These are phyloP conservation scores for Mortierella sp. DNA, from an alignment of 371 early-diverging fungal genomes.

Conservation along the genomic window DNA sequence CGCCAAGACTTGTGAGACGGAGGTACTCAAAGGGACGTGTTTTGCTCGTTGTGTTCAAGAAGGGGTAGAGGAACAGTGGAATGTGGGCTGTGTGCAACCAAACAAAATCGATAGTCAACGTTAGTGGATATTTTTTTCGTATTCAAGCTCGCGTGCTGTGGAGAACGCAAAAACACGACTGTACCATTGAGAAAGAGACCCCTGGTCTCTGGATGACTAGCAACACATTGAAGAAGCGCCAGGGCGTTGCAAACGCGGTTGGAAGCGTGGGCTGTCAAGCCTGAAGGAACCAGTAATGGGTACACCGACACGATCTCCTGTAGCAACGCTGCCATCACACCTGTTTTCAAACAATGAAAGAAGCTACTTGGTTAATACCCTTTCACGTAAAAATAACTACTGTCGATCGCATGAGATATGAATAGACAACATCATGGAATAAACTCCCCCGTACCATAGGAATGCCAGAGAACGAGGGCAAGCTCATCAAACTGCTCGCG, in stretches of 20 bases:
- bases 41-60: constrained; percentile 96
- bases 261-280: constrained; percentile 85
- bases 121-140: background rate
- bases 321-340: constrained; percentile 92
- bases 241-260: constrained; percentile 98
- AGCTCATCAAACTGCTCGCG: constrained; percentile 95
- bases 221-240: constrained; percentile 96
- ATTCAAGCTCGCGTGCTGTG: background rate
- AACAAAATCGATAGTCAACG: constrained; percentile 25
- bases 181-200: constrained; percentile 86
- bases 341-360: constrained; percentile 51
- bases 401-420: too few species aligned
- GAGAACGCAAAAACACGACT: background rate
- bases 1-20: constrained; percentile 94
- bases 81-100: constrained; percentile 81
- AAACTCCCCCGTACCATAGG: constrained; percentile 77
- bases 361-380: too few species aligned
- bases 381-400: too few species aligned
- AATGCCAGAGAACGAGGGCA: constrained; percentile 96
- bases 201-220: constrained; percentile 94
- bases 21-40: constrained; percentile 95
- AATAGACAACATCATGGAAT: too few species aligned
- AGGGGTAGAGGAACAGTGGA: constrained; percentile 97
- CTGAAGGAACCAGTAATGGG: constrained; percentile 89
- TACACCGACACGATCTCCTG: constrained; percentile 97